These are phyloP conservation scores for Alternaria ventricosa DNA, from an alignment of 2,329 filamentous ascomycete genomes.

Conservation along the genomic window DNA sequence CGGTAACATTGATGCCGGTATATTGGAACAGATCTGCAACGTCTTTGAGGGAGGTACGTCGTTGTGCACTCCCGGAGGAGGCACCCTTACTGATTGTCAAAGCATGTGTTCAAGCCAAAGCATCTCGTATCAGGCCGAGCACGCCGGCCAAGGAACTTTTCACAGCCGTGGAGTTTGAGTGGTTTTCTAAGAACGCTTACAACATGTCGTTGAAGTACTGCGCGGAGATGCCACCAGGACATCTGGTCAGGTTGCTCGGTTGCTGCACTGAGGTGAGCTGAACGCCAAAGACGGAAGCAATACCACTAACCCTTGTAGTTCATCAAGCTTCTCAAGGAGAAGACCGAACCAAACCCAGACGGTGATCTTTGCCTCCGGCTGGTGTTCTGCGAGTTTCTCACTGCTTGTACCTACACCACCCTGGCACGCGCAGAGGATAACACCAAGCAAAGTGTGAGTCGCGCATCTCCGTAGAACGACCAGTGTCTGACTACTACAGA, in stretches of 20 bases:
- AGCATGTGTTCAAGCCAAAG: slow-evolving; percentile 56
- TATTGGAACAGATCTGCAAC: slow-evolving; percentile 60
- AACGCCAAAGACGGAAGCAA: not conserved
- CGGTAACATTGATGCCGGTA: slow-evolving; percentile 27
- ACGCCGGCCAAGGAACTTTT: slow-evolving; percentile 57
- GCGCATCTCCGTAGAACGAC: slow-evolving; percentile 13
- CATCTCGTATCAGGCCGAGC: slow-evolving; percentile 53
- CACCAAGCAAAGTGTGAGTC: slow-evolving; percentile 48
- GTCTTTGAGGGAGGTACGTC: slow-evolving; percentile 59
- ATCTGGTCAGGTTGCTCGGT: slow-evolving; percentile 62
- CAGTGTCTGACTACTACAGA: slow-evolving; percentile 50
- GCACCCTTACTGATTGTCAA: slow-evolving; percentile 47
- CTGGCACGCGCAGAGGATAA: slow-evolving; percentile 57
- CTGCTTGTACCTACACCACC: slow-evolving; percentile 53
- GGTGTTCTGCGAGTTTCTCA: slow-evolving; percentile 75
- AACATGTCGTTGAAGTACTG: slow-evolving; percentile 73
- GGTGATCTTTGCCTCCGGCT: slow-evolving; percentile 64
- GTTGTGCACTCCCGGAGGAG: not conserved
- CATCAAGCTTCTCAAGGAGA: slow-evolving; percentile 46
- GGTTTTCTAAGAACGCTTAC: slow-evolving; percentile 85
- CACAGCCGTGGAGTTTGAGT: slow-evolving; percentile 72
- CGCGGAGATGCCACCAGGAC: slow-evolving; percentile 62
- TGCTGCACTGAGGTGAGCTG: slow-evolving; percentile 51
- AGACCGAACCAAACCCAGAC: slow-evolving; percentile 25
- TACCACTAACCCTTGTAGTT: slow-evolving; percentile 41